Evolutionary conservation across 805 yeast species (phyloP).

Genomic region (Starmerella vaccinii): DNA sequence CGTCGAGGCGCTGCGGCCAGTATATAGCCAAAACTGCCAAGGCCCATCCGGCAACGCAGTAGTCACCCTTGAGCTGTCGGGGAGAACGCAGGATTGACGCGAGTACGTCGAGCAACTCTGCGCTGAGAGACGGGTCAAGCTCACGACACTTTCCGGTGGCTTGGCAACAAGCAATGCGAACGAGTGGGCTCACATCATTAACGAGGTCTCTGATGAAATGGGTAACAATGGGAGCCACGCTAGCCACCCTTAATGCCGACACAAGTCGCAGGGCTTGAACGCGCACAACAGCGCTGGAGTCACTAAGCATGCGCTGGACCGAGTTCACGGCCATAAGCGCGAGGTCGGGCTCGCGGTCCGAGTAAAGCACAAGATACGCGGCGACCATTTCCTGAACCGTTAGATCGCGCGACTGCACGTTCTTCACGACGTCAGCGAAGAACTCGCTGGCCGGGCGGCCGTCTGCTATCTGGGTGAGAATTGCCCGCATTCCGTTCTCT

Average conservation of each 20-base stretch:
- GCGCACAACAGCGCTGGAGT: slow-evolving; percentile 51
- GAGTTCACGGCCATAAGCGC: slow-evolving; percentile 84
- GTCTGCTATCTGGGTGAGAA: slow-evolving; percentile 30
- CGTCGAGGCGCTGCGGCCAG: slow-evolving; percentile 47
- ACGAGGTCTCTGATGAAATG: slow-evolving; percentile 60
- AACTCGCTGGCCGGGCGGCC: slow-evolving; percentile 35
- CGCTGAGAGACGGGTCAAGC: slow-evolving; percentile 36
- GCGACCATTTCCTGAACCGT: slow-evolving; percentile 68
- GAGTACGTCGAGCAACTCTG: slow-evolving; percentile 44
- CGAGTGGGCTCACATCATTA: slow-evolving; percentile 64
- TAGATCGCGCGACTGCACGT: slow-evolving; percentile 56
- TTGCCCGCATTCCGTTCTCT: slow-evolving; percentile 48
- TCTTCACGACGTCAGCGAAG: slow-evolving; percentile 76
- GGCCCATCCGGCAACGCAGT: slow-evolving; percentile 61
- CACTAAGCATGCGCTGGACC: slow-evolving; percentile 71
- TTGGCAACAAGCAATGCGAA: slow-evolving; percentile 68
- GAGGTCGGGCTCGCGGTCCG: slow-evolving; percentile 78
- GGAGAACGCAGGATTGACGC: slow-evolving; percentile 50
- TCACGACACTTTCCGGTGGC: slow-evolving; percentile 54
- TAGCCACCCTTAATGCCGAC: slow-evolving; percentile 72
- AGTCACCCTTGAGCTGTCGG: slow-evolving; percentile 33
- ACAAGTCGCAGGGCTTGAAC: slow-evolving; percentile 68
- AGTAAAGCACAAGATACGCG: slow-evolving; percentile 61
- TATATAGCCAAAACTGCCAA: slow-evolving; percentile 46
- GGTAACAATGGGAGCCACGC: slow-evolving; percentile 67